Base-by-base conservation (phyloP, 441 rosid species). In the Dalechampia spathulata region DNA sequence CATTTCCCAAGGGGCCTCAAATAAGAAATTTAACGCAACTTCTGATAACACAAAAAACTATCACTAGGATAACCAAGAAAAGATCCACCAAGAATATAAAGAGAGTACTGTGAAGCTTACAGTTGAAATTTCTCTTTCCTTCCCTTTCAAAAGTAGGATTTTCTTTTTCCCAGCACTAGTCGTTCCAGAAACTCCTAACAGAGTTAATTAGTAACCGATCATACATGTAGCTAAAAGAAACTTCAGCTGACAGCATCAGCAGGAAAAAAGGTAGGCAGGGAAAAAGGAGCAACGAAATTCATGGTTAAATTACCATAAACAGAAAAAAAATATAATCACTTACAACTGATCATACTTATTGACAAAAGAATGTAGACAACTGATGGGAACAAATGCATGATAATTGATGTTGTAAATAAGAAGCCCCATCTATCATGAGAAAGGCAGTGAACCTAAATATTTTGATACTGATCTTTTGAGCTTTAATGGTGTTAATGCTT, bases 101-200 rank as follows among this genome's bases (percentile, higher is more conserved):
- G 36, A 28, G n/a, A 23, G 51, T 14, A n/a, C 1, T 23, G 8
- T 8, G 8, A 55, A 54, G 51, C 87, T 80, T 69, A 83, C 88
- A 48, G 64, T 39, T 60, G 72, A 71, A 62, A 78, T 75, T 60
- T 83, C 95, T 68, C 64, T 80, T 65, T 83, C 88, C 65, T 83
- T 81, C 62, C 95, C 95, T 74, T 79, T 83, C 68, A 79, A 56
- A 69, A 86, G 86, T 57, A 83, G 63, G 44, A 86, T 56, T 68
- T 79, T 86, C 83, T 72, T 81, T 67, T 70, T 79, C 58, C 83
- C 86, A 44, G 61, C 50, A 60, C 72, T 77, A 42, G 65, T 45
- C 54, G 60, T 64, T 65, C 72, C 80, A 62, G 77, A 49, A 65
- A 56, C 61, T 54, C 78, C 86, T 80, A 64, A 71, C 41, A 53